These are phyloP conservation scores for Penicillium italicum DNA, from an alignment of 2,329 filamentous ascomycete species.

Conservation along the genomic window DNA sequence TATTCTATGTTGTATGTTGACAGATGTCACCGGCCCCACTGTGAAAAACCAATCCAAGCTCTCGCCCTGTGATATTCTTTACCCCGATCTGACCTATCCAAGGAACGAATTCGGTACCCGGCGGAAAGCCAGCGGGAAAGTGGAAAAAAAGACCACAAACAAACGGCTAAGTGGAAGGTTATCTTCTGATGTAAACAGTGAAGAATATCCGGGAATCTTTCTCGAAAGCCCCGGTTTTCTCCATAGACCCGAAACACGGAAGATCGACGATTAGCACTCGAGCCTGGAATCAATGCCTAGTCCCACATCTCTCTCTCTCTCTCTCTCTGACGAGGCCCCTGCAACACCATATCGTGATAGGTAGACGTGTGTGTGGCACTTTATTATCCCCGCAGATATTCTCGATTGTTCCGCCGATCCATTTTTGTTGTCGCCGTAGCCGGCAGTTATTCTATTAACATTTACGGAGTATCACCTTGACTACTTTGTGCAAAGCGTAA, in stretches of 20 bases:
- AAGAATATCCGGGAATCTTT: not conserved
- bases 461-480: not conserved
- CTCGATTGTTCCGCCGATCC: not conserved
- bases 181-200: constrained; percentile 1
- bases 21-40: constrained; percentile 1
- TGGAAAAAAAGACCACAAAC: constrained; percentile 1
- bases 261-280: constrained; percentile 15
- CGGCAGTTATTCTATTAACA: not conserved
- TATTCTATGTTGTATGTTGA: not conserved
- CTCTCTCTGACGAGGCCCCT: not conserved
- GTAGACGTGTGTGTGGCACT: not conserved
- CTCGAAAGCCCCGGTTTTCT: constrained; percentile 6
- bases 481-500: not conserved
- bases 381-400: not conserved
- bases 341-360: not conserved
- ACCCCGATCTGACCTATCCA: not conserved
- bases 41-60: not conserved
- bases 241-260: constrained; percentile 17
- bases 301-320: not conserved
- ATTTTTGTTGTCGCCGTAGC: not conserved
- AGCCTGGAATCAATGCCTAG: not conserved
- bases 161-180: not conserved
- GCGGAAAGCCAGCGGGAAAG: not conserved
- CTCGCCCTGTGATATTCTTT: not conserved
- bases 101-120: constrained; percentile 2